Evolutionary conservation across 2,329 filamentous ascomycete genomes (phyloP), one percentile per base, ranked within the genome.

Genomic region (Achaetomium macrosporum): DNA sequence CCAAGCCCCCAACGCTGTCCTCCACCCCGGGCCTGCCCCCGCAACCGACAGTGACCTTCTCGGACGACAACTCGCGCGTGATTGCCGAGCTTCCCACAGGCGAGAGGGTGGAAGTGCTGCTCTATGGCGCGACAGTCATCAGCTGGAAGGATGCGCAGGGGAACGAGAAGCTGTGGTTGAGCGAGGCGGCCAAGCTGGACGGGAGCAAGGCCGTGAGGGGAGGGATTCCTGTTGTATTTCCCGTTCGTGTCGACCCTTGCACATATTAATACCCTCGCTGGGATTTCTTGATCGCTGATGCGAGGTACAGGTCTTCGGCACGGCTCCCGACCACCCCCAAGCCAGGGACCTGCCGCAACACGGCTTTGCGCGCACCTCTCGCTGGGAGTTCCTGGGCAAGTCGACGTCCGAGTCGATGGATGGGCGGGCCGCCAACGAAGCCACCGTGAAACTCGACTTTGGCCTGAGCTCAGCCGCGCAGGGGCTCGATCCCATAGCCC

Each of bases 321-420:
- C 86, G 39, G 82, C 87, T 40, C 57, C 64, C 12, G 77, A 84
- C 60, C 84, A 91, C 69, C 82, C 86, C 60, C 78, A 87, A n/a
- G 93, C 90, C 29, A 82, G 82, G 47, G 75, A 81, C 59, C 85
- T 99, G 25, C 85, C 91, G 3, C 91, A 96, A 73, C 93, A 97
- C 74, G 93, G 93, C 61, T 95, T 99, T 71, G 93, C 92, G 37
- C 89, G 93, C 63, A 91, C 82, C 65, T 88, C 85, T 42, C 81
- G 81, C 57, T 99, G 93, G 93, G 91, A 97, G 70, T 96, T 93
- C 68, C 78, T 99, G 47, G 91, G 91, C 66, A 95, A 92, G 73
- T 89, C 85, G 7, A 84, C 81, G n/a, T 82, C 80, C 6, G 85
- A 90, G 68, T 79, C 75, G 9, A 59, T 64, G 39, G 69, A 51